Conservation (phyloP, 192 early-diverging fungal species). For the Coemansia sp. region DNA sequence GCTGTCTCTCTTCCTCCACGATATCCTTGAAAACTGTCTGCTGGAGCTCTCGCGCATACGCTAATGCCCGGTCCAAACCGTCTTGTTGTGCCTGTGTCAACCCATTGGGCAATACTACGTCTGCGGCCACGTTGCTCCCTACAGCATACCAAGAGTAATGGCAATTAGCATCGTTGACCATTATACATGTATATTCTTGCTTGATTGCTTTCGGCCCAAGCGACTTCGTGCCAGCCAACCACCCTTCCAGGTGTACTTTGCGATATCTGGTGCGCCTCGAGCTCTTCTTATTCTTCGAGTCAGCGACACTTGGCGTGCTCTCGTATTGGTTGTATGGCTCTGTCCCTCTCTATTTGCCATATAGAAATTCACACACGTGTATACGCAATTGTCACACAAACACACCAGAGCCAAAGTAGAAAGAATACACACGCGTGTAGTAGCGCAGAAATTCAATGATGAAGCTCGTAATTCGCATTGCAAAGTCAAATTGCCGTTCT, state of each 20-base stretch:
- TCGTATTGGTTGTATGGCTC: slow-evolving; percentile 1
- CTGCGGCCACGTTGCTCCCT: neutral
- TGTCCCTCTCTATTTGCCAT: neutral
- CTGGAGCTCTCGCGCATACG: slow-evolving; percentile 51
- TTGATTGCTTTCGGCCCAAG: neutral
- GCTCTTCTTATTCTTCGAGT: neutral
- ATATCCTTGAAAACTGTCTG: slow-evolving; percentile 50
- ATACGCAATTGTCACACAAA: neutral
- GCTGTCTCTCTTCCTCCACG: slow-evolving; percentile 27
- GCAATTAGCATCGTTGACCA: neutral
- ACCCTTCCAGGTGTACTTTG: neutral
- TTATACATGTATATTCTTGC: neutral
- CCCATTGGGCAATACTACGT: slow-evolving; percentile 21
- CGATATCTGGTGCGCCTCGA: neutral
- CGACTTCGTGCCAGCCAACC: neutral
- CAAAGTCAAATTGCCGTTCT: neutral
- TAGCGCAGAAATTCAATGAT: slow-evolving; percentile 7
- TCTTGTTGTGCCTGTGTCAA: slow-evolving; percentile 42
- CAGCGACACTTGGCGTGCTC: neutral
- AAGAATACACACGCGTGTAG: neutral
- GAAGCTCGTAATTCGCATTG: neutral
- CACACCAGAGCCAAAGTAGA: neutral
- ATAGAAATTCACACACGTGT: neutral
- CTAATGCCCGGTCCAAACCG: slow-evolving; percentile 37
- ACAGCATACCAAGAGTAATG: neutral